phyloP scores from a whole-genome alignment of 495 filamentous ascomycete genomes.

The Podospora comata region DNA sequence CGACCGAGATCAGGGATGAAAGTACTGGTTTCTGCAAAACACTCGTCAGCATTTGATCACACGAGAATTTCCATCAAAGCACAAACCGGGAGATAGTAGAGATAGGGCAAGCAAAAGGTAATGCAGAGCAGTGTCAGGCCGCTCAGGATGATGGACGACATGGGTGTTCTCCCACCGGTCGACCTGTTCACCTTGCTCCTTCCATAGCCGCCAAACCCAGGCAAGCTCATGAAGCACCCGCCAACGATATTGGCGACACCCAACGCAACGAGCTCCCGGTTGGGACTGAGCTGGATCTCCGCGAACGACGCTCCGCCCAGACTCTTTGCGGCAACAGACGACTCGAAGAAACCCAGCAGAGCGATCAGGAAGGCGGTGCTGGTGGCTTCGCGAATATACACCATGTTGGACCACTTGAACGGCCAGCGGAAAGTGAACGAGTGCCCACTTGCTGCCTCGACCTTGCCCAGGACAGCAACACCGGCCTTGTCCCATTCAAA shows the following conservation, averaged over 20 bases:
- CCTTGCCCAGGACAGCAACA: constrained; percentile 76
- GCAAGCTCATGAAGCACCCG: constrained; percentile 86
- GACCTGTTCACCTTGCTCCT: constrained; percentile 91
- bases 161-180: constrained; percentile 87
- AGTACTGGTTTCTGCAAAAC: constrained; percentile 80
- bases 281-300: constrained; percentile 78
- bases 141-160: constrained; percentile 82
- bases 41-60: background rate
- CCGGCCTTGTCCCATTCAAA: constrained; percentile 78
- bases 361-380: constrained; percentile 92
- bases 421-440: constrained; percentile 84
- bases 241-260: constrained; percentile 86
- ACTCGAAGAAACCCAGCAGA: constrained; percentile 96
- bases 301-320: constrained; percentile 66
- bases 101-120: constrained; percentile 78
- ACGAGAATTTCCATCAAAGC: constrained; percentile 1
- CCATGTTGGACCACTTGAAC: constrained; percentile 68
- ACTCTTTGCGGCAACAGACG: constrained; percentile 93
- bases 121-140: constrained; percentile 78
- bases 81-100: constrained; percentile 90
- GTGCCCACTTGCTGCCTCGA: constrained; percentile 63
- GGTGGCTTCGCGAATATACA: constrained; percentile 80
- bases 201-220: constrained; percentile 94
- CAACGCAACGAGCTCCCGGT: constrained; percentile 90
- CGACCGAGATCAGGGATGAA: constrained; percentile 90